Conservation (phyloP, 257 asterid genomes). For the Solanum sparsipilum region DNA sequence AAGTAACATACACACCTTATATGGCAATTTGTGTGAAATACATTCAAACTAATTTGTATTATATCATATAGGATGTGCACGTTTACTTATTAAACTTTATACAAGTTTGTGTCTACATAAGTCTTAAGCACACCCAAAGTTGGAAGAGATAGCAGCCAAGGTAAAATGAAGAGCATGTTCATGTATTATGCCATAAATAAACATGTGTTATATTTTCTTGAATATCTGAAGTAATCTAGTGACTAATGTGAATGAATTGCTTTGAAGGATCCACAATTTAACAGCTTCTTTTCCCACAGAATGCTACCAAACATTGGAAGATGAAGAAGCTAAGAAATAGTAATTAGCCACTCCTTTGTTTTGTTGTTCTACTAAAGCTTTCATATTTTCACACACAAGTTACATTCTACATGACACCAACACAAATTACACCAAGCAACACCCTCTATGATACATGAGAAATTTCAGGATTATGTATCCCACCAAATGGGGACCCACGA, state of each 20-base stretch:
- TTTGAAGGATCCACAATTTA: neutral
- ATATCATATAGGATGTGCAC: no score
- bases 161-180: neutral
- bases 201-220: neutral
- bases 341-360: neutral
- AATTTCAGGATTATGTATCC: conserved; percentile 10
- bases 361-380: neutral
- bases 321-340: neutral
- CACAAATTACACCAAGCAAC: conserved; percentile 28
- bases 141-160: no score
- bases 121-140: no score
- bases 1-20: no score
- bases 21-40: no score
- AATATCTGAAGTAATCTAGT: neutral
- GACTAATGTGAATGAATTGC: no score
- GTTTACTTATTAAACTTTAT: no score
- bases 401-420: conserved; percentile 15
- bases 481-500: conserved; percentile 16
- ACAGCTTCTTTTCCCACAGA: neutral
- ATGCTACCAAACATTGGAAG: neutral
- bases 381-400: conserved; percentile 17
- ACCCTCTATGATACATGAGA: conserved; percentile 45
- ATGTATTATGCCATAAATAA: neutral
- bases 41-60: no score
- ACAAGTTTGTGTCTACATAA: no score